Evolutionary conservation across 805 yeast genomes (phyloP), one percentile per base, ranked within the genome.

Genomic region (Scheffersomyces lignosus): DNA sequence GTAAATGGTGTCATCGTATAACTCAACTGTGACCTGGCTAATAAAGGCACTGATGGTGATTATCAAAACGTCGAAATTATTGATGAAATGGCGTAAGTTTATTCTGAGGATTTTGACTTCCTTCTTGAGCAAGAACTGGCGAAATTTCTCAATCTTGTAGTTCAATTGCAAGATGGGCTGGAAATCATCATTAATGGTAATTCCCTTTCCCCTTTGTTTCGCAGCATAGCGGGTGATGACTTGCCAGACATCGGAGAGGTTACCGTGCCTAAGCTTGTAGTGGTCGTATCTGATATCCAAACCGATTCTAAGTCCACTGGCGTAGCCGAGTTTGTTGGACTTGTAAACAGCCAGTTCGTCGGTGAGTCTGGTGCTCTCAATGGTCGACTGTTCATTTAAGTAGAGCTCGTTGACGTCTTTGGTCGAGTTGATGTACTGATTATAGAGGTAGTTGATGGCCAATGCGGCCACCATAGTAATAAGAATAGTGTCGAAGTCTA

Each of bases 291-390:
- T 71, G 16, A 89, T 73, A 31, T 78, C 77, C 37, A 86, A 61
- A 0, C 95, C 95, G 2, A 85, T 74, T 15, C 82, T 70, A 38
- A 89, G 66, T 0, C 86, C 83, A 40, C 77, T 56, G 4, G 87
- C 86, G 53, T 78, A 80, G 15, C 90, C 93, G 22, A 85, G 78
- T 47, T 83, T 80, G 31, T 79, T 78, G 34, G 88, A 83, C 44
- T 93, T 73, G 58, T 85, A 81, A 8, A 85, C 67, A 0, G 96
- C 90, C 12, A 90, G 77, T 56, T 89, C 95, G 33, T 75, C 70
- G 4, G 70, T 66, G 29, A 73, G 67, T n/a, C 95, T 69, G 1
- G 87, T 81, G 4, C 80, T 62, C 2, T 83, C 76, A 23, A 83
- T 60, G 15, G 80, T 70, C 1, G 95, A 75, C 58, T 89, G 96